phyloP scores from a whole-genome alignment of 1,284 basidiomycete genomes.

The Melampsora americana region DNA sequence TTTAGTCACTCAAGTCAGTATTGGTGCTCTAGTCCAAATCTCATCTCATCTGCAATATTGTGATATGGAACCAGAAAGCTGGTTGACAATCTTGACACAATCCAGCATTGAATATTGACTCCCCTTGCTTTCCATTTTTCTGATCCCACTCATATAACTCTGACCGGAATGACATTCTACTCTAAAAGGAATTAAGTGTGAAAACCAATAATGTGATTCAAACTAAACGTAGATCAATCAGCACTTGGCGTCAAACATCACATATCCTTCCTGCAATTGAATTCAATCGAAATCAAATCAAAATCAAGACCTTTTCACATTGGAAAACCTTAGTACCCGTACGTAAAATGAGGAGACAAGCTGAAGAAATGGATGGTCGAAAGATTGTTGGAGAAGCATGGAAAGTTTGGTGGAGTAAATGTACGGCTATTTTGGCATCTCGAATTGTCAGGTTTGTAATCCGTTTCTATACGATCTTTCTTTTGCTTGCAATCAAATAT shows the following conservation, averaged over 20 bases:
- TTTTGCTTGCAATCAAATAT: background rate
- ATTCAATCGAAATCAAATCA: slow-evolving; percentile 15
- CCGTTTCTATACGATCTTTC: background rate
- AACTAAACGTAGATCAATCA: background rate
- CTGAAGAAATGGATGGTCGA: slow-evolving; percentile 14
- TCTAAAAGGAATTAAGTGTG: too few relatives aligned
- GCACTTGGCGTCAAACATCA: background rate
- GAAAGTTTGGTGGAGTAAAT: slow-evolving; percentile 41
- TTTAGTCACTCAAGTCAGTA: slow-evolving; percentile 1
- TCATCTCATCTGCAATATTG: background rate
- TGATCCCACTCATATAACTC: background rate
- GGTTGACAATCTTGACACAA: slow-evolving; percentile 2
- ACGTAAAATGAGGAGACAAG: slow-evolving; percentile 6
- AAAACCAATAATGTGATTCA: too few relatives aligned
- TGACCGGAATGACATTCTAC: background rate
- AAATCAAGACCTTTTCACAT: background rate
- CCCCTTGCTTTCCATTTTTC: background rate
- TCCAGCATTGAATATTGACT: slow-evolving; percentile 1
- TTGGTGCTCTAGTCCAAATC: background rate
- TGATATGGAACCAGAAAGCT: background rate
- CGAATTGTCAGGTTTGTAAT: slow-evolving; percentile 34
- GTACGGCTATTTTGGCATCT: slow-evolving; percentile 31
- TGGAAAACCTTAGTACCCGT: slow-evolving; percentile 19
- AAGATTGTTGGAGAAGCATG: slow-evolving; percentile 28
- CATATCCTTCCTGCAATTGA: slow-evolving; percentile 14